Evolutionary conservation across 2,329 filamentous ascomycete species (phyloP), one percentile per base, ranked within the genome.

Genomic region (Aquanectria penicillioides): DNA sequence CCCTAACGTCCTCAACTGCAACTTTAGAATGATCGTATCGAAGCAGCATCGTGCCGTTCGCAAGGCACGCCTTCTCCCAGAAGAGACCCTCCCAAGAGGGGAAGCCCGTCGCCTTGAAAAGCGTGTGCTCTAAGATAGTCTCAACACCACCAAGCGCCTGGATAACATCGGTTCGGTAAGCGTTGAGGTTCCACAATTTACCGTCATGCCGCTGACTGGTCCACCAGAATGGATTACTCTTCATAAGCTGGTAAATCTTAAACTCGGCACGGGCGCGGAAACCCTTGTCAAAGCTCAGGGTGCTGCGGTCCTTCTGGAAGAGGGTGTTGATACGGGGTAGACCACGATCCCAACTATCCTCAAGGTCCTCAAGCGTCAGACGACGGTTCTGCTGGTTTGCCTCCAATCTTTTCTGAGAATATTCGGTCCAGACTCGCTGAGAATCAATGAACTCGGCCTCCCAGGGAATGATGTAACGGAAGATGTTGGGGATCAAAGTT

Each of bases 201-300:
- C 95, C 95, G 70, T 99, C 95, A 71, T 99, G 96, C 33, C 95
- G 85, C 76, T 98, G 94, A 70, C 92, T 97, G 4, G 95, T 99
- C 95, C 95, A 99, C 93, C 94, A 97, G 83, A 98, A 98, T 0
- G 95, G 95, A 74, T 98, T 97, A 78, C 91, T 96, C 86, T 97
- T 97, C 94, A 99, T 98, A 60, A 98, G 83, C 75, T 98, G 94
- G 74, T 98, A 99, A 25, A 95, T 89, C 83, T 99, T 99, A 83
- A 99, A 99, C 75, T 99, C 95, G 10, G 94, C 93, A 51, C 95
- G 86, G 12, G 94, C 89, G 67, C 95, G 90, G 89, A 98, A 99
- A 52, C 95, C 95, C 79, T 99, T 99, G 81, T 99, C 95, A 72
- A 99, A 99, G 71, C 93, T 97, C 63, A 99, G 84, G 0, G 95